phyloP scores from a whole-genome alignment of 2,329 filamentous ascomycete genomes.

The Hirsutella minnesotensis region DNA sequence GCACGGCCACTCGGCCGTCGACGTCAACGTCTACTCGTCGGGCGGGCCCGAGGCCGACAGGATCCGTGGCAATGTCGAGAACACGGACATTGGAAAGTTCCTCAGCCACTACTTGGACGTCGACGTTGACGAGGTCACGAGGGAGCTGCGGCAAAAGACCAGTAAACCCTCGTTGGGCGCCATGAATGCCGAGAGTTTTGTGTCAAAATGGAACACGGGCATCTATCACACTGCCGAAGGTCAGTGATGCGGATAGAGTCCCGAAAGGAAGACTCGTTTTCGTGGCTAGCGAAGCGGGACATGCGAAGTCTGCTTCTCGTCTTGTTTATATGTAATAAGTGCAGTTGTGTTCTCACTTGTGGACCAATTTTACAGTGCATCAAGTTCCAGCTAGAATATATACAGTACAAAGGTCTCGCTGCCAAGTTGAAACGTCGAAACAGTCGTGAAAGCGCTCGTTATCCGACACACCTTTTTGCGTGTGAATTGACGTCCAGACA shows the following conservation, averaged over 20 bases:
- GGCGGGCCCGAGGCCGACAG: conserved; percentile 49
- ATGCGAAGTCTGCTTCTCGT: neutral
- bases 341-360: too few species aligned
- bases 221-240: neutral
- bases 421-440: neutral
- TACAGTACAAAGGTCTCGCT: neutral
- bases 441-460: neutral
- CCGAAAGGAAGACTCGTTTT: too few species aligned
- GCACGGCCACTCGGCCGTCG: conserved; percentile 84
- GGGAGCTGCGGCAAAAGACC: conserved; percentile 53
- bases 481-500: too few species aligned
- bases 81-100: conserved; percentile 82
- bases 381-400: neutral
- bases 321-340: too few species aligned
- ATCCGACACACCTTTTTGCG: too few species aligned
- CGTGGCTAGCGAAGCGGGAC: too few species aligned
- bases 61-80: conserved; percentile 81
- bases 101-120: conserved; percentile 67
- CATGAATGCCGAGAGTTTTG: neutral
- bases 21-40: conserved; percentile 93
- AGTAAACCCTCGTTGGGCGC: conserved; percentile 6
- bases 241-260: neutral
- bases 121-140: conserved; percentile 66
- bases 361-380: too few species aligned
- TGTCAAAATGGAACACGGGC: neutral